A percentile compares a stretch with the other conserved stretches of the same genome.
These are phyloP conservation scores for Spathaspora girioi DNA, from an alignment of 805 yeast genomes.

Conservation along the genomic window DNA sequence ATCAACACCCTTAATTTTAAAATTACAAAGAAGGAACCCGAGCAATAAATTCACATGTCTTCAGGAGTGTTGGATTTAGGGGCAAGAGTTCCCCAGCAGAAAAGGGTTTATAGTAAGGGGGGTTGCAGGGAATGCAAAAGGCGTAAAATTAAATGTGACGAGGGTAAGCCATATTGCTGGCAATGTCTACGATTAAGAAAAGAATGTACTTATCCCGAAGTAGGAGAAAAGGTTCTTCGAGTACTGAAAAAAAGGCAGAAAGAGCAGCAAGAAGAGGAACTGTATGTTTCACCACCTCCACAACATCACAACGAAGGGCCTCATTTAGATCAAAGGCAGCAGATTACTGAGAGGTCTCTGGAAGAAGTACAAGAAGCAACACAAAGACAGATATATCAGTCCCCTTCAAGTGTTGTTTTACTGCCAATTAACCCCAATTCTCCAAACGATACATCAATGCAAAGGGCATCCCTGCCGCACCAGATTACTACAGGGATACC, in stretches of 20 bases:
- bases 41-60: not conserved
- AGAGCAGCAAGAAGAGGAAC: not conserved
- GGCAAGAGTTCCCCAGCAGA: constrained; percentile 2
- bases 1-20: not conserved
- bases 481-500: not conserved
- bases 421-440: not conserved
- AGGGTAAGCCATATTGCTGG: constrained; percentile 36
- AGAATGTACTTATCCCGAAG: constrained; percentile 31
- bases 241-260: constrained; percentile 16
- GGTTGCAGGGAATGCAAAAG: constrained; percentile 42
- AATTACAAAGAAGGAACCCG: not conserved
- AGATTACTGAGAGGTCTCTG: not conserved
- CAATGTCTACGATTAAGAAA: constrained; percentile 35
- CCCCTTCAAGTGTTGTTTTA: not conserved
- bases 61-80: constrained; percentile 5
- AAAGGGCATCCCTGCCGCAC: not conserved
- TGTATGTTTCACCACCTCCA: not conserved
- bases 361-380: not conserved
- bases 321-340: not conserved
- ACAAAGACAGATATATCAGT: not conserved
- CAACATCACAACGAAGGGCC: not conserved
- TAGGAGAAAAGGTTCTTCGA: constrained; percentile 34
- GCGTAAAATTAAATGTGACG: constrained; percentile 41
- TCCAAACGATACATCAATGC: not conserved
- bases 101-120: constrained; percentile 26